Conservation (phyloP, 2,329 filamentous ascomycete species). For the Fusarium graminum region DNA sequence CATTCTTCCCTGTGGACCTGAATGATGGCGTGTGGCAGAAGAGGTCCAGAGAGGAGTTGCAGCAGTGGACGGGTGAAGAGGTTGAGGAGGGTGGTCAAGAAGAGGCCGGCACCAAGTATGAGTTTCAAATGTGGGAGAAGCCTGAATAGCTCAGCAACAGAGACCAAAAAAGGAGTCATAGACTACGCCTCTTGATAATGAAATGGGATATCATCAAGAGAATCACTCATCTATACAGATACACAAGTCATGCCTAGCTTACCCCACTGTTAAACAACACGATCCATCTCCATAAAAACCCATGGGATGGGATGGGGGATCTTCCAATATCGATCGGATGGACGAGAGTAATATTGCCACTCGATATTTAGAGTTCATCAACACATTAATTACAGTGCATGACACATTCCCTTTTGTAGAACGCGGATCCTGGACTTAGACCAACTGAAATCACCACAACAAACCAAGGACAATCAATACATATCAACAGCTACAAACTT, state of each 20-base stretch:
- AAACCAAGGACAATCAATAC: slow-evolving; percentile 25
- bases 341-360: slow-evolving; percentile 27
- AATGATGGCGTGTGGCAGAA: slow-evolving; percentile 67
- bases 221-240: slow-evolving; percentile 40
- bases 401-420: slow-evolving; percentile 9
- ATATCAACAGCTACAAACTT: neutral
- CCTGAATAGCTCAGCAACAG: slow-evolving; percentile 31
- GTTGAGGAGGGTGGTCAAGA: slow-evolving; percentile 68
- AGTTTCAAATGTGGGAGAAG: slow-evolving; percentile 82
- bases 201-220: slow-evolving; percentile 39
- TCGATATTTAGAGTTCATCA: slow-evolving; percentile 13
- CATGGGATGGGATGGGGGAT: slow-evolving; percentile 11
- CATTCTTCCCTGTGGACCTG: slow-evolving; percentile 75
- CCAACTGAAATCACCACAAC: slow-evolving; percentile 2
- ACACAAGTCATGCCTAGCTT: slow-evolving; percentile 27
- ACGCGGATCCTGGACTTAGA: slow-evolving; percentile 26
- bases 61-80: slow-evolving; percentile 75
- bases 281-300: slow-evolving; percentile 21
- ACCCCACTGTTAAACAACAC: slow-evolving; percentile 17
- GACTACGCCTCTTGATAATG: slow-evolving; percentile 25
- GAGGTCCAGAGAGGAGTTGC: slow-evolving; percentile 65
- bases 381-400: slow-evolving; percentile 22
- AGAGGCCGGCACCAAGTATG: slow-evolving; percentile 75
- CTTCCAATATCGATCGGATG: slow-evolving; percentile 9
- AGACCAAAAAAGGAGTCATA: neutral